Evolutionary conservation across 108 stramenopile species (phyloP), one percentile per base, ranked within the genome.

Genomic region (Stephanodiscus triporus): DNA sequence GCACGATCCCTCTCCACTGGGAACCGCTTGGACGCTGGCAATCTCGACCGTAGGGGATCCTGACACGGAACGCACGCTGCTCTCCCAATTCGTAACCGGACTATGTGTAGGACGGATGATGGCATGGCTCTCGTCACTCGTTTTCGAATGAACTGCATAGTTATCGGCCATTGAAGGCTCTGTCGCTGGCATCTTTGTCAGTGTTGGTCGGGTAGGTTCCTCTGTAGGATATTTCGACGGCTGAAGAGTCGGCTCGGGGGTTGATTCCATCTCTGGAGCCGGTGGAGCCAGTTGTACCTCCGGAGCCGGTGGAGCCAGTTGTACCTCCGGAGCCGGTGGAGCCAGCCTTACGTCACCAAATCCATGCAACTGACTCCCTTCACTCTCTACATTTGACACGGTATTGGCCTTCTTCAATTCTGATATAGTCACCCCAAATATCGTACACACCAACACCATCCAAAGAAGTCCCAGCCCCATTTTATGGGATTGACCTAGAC

Each of bases 341-440:
- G 61, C 6, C 30, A 23, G 11, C 23, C 9, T 9, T 14, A 64
- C 27, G 3, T 16, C 14, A 40, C 40, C 11, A 16, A 45, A 14
- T 45, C 56, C 56, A 14, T 57, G 19, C 24, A 57, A 29, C n/a
- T 57, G 38, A 43, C 17, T 61, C 4, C 37, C 36, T 0, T 40
- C 36, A 40, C n/a, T 19, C n/a, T 22, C 36, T 2, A 22, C 36
- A 38, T 37, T 61, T 22, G 58, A 7, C 16, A 9, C 61, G 20
- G 47, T 27, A 45, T 63, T 54, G 7, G 69, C 30, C 48, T 65
- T 59, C 23, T 60, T 63, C 45, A 77, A 29, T 29, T 73, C 66
- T 6, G 67, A 70, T 62, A 81, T 32, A 7, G 73, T 58, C 16
- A 81, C 68, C 14, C 73, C 73, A 53, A 81, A 58, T 56, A 81